These are phyloP conservation scores for Acacia pycnantha DNA, from an alignment of 331 rosid genomes.

Conservation along the genomic window DNA sequence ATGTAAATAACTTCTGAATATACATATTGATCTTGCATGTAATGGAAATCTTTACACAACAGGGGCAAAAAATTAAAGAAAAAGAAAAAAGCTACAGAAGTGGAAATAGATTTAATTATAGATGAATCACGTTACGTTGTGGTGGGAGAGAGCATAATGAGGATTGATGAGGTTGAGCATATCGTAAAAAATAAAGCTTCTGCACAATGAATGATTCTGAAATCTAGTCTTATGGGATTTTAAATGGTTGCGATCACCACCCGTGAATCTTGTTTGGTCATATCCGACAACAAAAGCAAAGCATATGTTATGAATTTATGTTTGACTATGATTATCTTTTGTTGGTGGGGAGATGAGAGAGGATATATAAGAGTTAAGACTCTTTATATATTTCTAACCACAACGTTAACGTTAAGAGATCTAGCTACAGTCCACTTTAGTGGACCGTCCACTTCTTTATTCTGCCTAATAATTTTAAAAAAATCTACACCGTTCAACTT, in stretches of 20 bases:
- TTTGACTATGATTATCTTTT: background rate
- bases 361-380: background rate
- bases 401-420: no score
- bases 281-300: background rate
- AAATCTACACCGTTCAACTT: no score
- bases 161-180: background rate
- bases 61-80: background rate
- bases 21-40: background rate
- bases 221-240: background rate
- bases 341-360: background rate
- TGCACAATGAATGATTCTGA: background rate
- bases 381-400: background rate
- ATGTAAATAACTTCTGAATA: background rate
- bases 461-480: no score
- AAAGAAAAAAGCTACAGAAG: background rate
- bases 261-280: conserved; percentile 1
- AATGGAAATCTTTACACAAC: background rate
- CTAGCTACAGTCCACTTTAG: no score
- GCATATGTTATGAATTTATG: background rate
- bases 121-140: background rate
- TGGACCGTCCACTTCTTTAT: no score
- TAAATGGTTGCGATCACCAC: background rate
- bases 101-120: background rate
- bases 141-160: background rate
- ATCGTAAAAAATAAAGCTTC: background rate